phyloP scores from a whole-genome alignment of 805 yeast genomes.

The Clavispora vitiphila region DNA sequence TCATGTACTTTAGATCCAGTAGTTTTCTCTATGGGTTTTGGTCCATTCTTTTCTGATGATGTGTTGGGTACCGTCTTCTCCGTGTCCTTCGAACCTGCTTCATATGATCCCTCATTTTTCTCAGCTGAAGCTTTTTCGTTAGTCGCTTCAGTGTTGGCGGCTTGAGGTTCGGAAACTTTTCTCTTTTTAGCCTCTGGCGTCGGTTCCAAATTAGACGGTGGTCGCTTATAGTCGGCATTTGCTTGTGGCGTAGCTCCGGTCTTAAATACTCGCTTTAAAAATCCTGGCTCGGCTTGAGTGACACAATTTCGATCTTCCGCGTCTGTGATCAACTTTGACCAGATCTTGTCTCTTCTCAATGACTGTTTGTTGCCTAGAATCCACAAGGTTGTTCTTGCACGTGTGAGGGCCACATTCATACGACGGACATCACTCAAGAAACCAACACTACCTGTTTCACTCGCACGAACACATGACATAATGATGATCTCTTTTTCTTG shows the following conservation, averaged over 20 bases:
- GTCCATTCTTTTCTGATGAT: too few relatives aligned
- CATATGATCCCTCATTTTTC: too few relatives aligned
- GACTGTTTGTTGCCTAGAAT: constrained; percentile 77
- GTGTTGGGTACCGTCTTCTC: too few relatives aligned
- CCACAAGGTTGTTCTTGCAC: constrained; percentile 92
- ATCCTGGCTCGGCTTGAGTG: constrained; percentile 32
- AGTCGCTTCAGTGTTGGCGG: too few relatives aligned
- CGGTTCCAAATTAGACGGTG: background rate
- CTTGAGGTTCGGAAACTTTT: background rate
- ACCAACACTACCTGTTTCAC: constrained; percentile 65
- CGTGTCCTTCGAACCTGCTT: too few relatives aligned
- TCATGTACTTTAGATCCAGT: background rate
- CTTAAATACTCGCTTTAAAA: constrained; percentile 15
- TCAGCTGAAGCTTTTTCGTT: too few relatives aligned
- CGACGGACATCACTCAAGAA: constrained; percentile 88
- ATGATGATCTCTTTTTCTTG: constrained; percentile 94
- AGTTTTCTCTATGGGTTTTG: too few relatives aligned
- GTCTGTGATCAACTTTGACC: constrained; percentile 67
- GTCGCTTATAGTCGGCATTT: background rate
- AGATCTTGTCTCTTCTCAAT: constrained; percentile 57
- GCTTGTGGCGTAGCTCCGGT: background rate
- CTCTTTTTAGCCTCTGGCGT: background rate
- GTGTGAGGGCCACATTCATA: constrained; percentile 95
- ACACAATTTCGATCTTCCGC: constrained; percentile 48
- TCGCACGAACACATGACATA: constrained; percentile 93